Evolutionary conservation across 306 rosid species (phyloP).

Genomic region (Ormosia emarginata): DNA sequence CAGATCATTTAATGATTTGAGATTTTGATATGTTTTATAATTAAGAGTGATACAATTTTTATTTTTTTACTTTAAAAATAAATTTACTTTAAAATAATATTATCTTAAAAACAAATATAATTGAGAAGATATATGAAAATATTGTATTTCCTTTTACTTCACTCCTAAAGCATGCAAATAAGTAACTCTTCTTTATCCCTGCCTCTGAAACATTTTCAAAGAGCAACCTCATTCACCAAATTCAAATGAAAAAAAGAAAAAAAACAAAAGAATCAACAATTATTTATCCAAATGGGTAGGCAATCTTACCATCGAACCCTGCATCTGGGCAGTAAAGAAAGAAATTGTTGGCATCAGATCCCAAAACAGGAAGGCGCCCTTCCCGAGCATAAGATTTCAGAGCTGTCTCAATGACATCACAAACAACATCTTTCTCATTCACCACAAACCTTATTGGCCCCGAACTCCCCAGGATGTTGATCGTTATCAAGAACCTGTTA

Average conservation of each 20-base stretch:
- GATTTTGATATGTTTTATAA: too few species aligned
- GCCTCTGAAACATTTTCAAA: neutral
- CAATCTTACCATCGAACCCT: slow-evolving; percentile 44
- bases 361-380: slow-evolving; percentile 59
- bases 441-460: slow-evolving; percentile 72
- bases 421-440: slow-evolving; percentile 45
- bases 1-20: too few species aligned
- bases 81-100: too few species aligned
- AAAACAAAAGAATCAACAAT: too few species aligned
- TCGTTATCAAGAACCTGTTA: slow-evolving; percentile 52
- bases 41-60: too few species aligned
- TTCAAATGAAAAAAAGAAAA: neutral
- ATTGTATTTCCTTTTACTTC: too few species aligned
- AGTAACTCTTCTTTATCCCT: too few species aligned
- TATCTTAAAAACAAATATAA: too few species aligned
- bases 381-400: slow-evolving; percentile 62
- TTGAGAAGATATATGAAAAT: too few species aligned
- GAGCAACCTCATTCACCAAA: neutral
- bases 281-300: neutral
- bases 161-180: too few species aligned
- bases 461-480: slow-evolving; percentile 60
- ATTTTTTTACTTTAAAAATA: too few species aligned
- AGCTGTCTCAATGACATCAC: slow-evolving; percentile 49
- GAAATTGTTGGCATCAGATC: slow-evolving; percentile 41
- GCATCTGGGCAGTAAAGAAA: slow-evolving; percentile 44